Evolutionary conservation across 2,329 filamentous ascomycete species (phyloP).

Genomic region (Aspergillus glaucus): DNA sequence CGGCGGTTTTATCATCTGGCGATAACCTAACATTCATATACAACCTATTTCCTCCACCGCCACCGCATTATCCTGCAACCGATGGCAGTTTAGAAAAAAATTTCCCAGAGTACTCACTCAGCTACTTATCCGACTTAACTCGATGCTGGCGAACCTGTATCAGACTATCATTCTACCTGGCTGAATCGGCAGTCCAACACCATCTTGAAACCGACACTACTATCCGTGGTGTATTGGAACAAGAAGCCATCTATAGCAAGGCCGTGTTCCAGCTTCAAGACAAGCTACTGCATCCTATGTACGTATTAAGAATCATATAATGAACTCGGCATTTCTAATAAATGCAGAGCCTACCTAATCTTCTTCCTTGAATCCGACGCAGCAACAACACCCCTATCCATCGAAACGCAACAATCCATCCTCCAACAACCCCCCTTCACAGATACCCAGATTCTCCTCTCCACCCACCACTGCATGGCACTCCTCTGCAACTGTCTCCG

Average conservation of each 20-base stretch:
- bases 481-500: constrained; percentile 19
- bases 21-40: constrained; percentile 22
- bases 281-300: constrained; percentile 17
- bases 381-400: background rate
- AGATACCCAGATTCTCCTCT: constrained; percentile 14
- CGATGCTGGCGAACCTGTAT: constrained; percentile 23
- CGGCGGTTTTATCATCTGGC: constrained; percentile 10
- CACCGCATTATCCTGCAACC: constrained; percentile 16
- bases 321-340: background rate
- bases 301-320: background rate
- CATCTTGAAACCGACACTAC: constrained; percentile 16
- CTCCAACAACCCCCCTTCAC: constrained; percentile 19
- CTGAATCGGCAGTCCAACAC: constrained; percentile 16
- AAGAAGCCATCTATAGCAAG: constrained; percentile 19
- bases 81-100: constrained; percentile 8
- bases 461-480: constrained; percentile 20
- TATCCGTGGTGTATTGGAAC: constrained; percentile 17
- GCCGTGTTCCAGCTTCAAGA: constrained; percentile 15
- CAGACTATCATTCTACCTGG: constrained; percentile 19
- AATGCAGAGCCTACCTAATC: constrained; percentile 15
- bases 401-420: constrained; percentile 15
- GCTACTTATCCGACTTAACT: constrained; percentile 18
- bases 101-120: constrained; percentile 20
- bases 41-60: constrained; percentile 20
- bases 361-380: constrained; percentile 21